Conservation (phyloP, 305 asterid genomes). For the Fraxinus ornus region DNA sequence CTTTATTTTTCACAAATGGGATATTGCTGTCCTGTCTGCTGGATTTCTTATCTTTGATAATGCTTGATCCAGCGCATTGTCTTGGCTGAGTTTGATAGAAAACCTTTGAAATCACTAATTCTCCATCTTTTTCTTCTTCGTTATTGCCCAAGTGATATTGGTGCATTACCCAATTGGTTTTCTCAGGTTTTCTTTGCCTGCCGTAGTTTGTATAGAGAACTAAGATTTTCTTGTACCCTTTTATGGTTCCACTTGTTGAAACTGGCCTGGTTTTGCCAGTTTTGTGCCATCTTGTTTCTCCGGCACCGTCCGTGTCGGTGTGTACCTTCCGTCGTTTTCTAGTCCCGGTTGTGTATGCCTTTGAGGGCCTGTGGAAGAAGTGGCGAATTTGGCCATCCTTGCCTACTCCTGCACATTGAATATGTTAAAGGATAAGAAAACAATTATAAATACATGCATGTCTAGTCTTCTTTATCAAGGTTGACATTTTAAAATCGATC, state of each 20-base stretch:
- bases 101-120: conserved; percentile 69
- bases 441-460: background rate
- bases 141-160: conserved; percentile 70
- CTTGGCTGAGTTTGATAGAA: conserved; percentile 95
- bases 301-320: conserved; percentile 59
- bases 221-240: conserved; percentile 66
- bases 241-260: conserved; percentile 31
- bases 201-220: conserved; percentile 77
- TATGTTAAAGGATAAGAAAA: background rate
- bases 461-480: background rate
- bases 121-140: conserved; percentile 71
- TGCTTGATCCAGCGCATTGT: conserved; percentile 41
- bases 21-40: background rate
- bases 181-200: conserved; percentile 66
- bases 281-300: conserved; percentile 94
- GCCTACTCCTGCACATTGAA: conserved; percentile 51
- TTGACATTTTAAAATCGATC: background rate
- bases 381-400: conserved; percentile 83
- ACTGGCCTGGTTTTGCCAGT: conserved; percentile 87
- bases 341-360: conserved; percentile 88
- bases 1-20: conserved; percentile 24
- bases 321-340: conserved; percentile 85
- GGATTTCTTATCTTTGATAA: conserved; percentile 4
- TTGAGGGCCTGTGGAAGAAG: conserved; percentile 90
- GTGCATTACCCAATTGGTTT: conserved; percentile 78